Conservation (phyloP, 2,329 filamentous ascomycete species). For the Dothidotthia symphoricarpi region DNA sequence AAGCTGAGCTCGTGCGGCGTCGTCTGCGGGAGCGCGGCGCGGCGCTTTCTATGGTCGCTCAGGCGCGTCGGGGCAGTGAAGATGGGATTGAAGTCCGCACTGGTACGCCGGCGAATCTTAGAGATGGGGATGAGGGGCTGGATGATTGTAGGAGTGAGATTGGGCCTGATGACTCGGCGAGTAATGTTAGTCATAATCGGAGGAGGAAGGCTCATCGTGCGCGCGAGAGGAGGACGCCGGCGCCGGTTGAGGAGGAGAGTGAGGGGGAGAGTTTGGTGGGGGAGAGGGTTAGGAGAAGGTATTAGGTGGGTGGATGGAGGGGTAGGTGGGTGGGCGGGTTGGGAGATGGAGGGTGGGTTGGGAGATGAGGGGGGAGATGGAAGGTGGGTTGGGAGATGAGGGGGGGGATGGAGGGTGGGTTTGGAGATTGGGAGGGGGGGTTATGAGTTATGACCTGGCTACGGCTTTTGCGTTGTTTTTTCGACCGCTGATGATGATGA, state of each 20-base stretch:
- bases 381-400: too few species aligned
- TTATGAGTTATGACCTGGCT: too few species aligned
- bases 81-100: constrained; percentile 45
- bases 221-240: constrained; percentile 68
- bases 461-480: too few species aligned
- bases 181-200: constrained; percentile 72
- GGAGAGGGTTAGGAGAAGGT: constrained; percentile 30
- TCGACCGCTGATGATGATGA: too few species aligned
- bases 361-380: too few species aligned
- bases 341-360: too few species aligned
- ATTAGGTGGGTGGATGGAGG: too few species aligned
- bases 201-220: constrained; percentile 66
- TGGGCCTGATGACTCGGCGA: constrained; percentile 75
- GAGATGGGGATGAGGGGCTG: constrained; percentile 35
- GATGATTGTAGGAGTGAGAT: constrained; percentile 51
- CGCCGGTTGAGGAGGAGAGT: constrained; percentile 61
- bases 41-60: constrained; percentile 66
- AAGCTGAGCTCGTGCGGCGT: constrained; percentile 76
- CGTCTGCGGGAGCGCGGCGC: constrained; percentile 79
- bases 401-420: too few species aligned
- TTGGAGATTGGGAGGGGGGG: too few species aligned
- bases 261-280: constrained; percentile 29
- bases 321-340: too few species aligned
- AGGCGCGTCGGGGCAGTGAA: constrained; percentile 54
- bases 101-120: constrained; percentile 49